phyloP scores from a whole-genome alignment of 202 grass and related monocot species.

The Panicum hallii region DNA sequence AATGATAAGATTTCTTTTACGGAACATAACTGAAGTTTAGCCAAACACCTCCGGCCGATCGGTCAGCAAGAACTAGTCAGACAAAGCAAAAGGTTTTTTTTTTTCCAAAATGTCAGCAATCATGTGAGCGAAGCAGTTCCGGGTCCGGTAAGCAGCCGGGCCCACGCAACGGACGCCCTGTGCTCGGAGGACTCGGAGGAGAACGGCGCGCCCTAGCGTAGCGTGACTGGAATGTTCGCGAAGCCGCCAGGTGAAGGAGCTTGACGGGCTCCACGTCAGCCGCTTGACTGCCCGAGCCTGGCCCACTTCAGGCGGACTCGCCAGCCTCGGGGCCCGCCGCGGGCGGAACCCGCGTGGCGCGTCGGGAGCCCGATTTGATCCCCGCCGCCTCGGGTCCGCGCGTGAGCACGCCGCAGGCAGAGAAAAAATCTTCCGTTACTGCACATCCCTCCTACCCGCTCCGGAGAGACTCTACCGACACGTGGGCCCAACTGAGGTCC shows the following conservation, averaged over 20 bases:
- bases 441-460: fast-evolving
- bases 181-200: too few relatives aligned
- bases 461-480: too few relatives aligned
- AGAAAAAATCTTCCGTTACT: not conserved
- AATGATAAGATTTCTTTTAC: too few relatives aligned
- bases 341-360: not conserved
- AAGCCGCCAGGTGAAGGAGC: not conserved
- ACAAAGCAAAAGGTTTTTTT: too few relatives aligned
- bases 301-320: too few relatives aligned
- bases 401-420: not conserved
- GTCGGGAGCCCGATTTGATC: slow-evolving; percentile 10
- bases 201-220: not conserved
- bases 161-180: not conserved
- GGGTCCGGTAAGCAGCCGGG: not conserved
- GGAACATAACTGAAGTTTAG: too few relatives aligned
- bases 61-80: too few relatives aligned
- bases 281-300: too few relatives aligned
- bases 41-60: too few relatives aligned
- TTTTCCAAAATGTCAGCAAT: not conserved
- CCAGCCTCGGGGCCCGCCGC: not conserved
- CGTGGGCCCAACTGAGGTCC: too few relatives aligned
- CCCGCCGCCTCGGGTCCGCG: not conserved
- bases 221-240: not conserved
- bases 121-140: slow-evolving; percentile 3
- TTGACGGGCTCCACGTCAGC: too few relatives aligned